These are phyloP conservation scores for Chenopodium formosanum DNA, from an alignment of 148 eudicot species.

Conservation along the genomic window DNA sequence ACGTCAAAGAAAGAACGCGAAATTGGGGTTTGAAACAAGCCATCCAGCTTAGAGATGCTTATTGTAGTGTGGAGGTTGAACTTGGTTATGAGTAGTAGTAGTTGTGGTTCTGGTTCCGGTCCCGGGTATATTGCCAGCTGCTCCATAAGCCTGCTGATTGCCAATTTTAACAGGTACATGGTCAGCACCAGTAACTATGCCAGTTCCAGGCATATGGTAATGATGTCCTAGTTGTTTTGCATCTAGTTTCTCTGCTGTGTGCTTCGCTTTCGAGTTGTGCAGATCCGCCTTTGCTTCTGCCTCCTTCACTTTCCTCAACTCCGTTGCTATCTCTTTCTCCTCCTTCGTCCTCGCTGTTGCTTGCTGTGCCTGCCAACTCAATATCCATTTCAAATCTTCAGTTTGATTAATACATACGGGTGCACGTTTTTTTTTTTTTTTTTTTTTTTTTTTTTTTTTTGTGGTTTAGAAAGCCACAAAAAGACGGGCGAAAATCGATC, in stretches of 20 bases:
- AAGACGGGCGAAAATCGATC: too few relatives aligned
- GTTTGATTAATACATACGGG: too few relatives aligned
- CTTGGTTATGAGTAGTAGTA: neutral
- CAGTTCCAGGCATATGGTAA: constrained; percentile 21
- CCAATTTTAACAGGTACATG: neutral
- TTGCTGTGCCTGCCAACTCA: constrained; percentile 39
- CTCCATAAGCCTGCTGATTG: neutral
- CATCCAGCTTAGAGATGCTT: constrained; percentile 18
- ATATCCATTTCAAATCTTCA: neutral
- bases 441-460: too few relatives aligned
- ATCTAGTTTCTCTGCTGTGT: constrained; percentile 52
- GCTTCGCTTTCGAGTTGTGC: constrained; percentile 52
- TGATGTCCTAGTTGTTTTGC: constrained; percentile 24
- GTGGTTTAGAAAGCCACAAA: too few relatives aligned
- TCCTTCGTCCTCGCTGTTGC: constrained; percentile 55
- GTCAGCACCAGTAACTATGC: neutral
- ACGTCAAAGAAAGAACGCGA: neutral
- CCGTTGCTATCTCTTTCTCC: constrained; percentile 51
- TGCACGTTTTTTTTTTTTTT: too few relatives aligned
- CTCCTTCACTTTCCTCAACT: constrained; percentile 65
- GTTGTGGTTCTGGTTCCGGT: constrained; percentile 11
- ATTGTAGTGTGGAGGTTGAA: constrained; percentile 1
- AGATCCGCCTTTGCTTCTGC: constrained; percentile 70
- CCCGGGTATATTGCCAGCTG: neutral
- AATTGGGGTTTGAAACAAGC: too few relatives aligned